A percentile compares a stretch with the other conserved stretches of the same genome.
Conservation (phyloP, 441 rosid genomes). For the Corymbia citriodora region DNA sequence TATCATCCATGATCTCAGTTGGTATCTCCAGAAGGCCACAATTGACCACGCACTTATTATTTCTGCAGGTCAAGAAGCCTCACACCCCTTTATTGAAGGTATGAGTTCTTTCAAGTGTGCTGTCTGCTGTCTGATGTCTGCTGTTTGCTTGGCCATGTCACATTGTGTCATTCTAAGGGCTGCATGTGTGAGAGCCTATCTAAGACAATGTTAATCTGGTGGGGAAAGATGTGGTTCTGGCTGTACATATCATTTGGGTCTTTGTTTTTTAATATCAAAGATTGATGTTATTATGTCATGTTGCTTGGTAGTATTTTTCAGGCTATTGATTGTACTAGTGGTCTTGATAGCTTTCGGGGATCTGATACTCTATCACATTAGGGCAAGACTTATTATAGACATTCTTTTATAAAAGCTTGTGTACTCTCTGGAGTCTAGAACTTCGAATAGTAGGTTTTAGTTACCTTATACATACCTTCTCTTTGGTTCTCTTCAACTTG, state of each 20-base stretch:
- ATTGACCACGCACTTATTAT: not conserved
- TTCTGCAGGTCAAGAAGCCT: not conserved
- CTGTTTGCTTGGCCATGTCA: not conserved
- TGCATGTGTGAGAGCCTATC: not conserved
- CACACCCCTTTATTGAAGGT: conserved; percentile 1
- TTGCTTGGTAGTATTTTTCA: not conserved
- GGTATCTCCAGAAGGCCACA: not conserved
- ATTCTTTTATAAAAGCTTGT: not conserved
- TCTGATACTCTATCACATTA: not conserved
- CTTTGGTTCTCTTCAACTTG: not conserved
- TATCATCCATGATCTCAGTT: not conserved
- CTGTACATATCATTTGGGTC: not conserved
- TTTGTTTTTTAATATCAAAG: not conserved
- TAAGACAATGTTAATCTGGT: not conserved
- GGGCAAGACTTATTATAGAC: not conserved
- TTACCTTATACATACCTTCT: not conserved
- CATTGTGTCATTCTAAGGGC: not conserved
- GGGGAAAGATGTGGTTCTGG: not conserved
- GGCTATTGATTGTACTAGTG: not conserved
- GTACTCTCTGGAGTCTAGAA: not conserved
- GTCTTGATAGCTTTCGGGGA: not conserved
- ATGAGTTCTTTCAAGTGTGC: not conserved
- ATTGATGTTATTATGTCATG: not conserved
- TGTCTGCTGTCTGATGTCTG: not conserved
- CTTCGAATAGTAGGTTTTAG: not conserved